Base-by-base conservation (phyloP, 371 early-diverging fungal species). In the Mucor sp. region DNA sequence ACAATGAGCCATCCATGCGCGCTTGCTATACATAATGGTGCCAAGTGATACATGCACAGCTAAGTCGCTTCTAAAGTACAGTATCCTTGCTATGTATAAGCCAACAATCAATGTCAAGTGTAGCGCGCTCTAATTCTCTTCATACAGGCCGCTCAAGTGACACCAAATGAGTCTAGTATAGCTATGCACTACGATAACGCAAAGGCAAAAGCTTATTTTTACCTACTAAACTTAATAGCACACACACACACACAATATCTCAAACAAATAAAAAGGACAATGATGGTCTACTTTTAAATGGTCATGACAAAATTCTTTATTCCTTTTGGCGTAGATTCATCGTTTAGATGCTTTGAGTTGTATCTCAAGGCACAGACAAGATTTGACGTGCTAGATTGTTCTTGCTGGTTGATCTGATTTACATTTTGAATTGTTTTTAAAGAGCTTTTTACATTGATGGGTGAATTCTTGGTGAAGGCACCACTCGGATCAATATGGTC, bases 401-500 rank as follows among this genome's bases (percentile, higher is more conserved):
- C 75, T 53, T 78, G 78, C 12, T 69, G 71, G 25, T 73, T 68
- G 23, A 53, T 43, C 3, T 65, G 43, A 63, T 74, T 71, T 56
- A 70, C 68, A 85, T 72, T 68, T 70, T 92, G 92, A 60, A 95
- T 92, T 5, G 89, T 84, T 69, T 90, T 90, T 55, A 95, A 84
- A 19, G 89, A 87, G 50, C 88, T 80, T 70, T 86, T 65, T 82
- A 93, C 90, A 79, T 95, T 93, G 67, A 95, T 91, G 32, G 90
- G 87, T 21, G 94, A 92, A 57, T 71, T 80, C 69, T 92, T 91
- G 44, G 79, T 77, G 72, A 93, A 94, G 0, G 89, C 91, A 14
- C 97, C 97, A 30, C 83, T 82, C 15, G 90, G 89, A 73, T 91
- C 86, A 55, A 96, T 88, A 79, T 95, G 94, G 80, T 98, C 98